phyloP scores from a whole-genome alignment of 78 protist genomes.

The Pigoraptor vietnamica region DNA sequence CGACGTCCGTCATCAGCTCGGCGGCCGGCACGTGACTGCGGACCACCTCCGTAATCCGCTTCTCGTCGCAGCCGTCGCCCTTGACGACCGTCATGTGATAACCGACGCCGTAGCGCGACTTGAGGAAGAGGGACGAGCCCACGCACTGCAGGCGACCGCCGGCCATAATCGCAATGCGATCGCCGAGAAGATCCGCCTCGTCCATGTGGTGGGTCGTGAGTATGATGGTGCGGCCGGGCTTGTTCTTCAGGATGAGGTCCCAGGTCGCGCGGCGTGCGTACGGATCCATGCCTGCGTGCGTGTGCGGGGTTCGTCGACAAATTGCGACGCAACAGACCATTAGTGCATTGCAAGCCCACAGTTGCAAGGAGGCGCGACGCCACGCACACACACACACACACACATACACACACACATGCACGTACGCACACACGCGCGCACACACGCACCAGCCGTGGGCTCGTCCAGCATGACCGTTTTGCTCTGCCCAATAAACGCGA shows the following conservation, averaged over 20 bases:
- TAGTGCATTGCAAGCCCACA: too few species aligned
- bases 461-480: constrained; percentile 37
- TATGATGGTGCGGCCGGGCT: constrained; percentile 49
- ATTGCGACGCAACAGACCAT: too few species aligned
- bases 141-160: constrained; percentile 7
- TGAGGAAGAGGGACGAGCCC: constrained; percentile 27
- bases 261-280: constrained; percentile 55
- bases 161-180: constrained; percentile 18
- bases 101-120: constrained; percentile 28
- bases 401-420: constrained; percentile 1
- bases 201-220: constrained; percentile 39
- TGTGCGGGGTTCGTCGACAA: neutral
- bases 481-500: constrained; percentile 52
- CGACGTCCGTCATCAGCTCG: neutral
- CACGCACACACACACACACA: constrained; percentile 4
- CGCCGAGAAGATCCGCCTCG: constrained; percentile 40
- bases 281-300: constrained; percentile 26
- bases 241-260: constrained; percentile 53
- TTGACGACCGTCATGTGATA: constrained; percentile 5
- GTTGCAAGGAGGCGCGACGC: too few species aligned
- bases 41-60: neutral
- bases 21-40: neutral
- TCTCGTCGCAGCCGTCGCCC: neutral
- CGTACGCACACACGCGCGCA: neutral
- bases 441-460: constrained; percentile 31